Evolutionary conservation across 371 early-diverging fungal species (phyloP).

Genomic region (Vairimorpha apis): DNA sequence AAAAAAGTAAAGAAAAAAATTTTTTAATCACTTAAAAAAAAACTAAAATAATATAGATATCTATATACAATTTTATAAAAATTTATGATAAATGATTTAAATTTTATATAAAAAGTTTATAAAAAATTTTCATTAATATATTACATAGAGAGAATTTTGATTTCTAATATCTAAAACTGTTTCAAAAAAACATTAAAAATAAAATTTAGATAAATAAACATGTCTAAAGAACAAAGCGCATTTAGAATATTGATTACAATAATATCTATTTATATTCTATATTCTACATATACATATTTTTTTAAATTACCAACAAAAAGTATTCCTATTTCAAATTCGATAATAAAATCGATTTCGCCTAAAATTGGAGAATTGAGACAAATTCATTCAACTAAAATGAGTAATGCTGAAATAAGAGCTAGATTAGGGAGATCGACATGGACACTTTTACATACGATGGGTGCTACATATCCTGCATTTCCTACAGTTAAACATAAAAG

Average conservation of each 20-base stretch:
- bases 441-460: conserved; percentile 94
- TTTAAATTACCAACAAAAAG: not conserved
- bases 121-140: not conserved
- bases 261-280: conserved; percentile 27
- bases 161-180: too few species aligned
- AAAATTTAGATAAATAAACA: conserved; percentile 43
- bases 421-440: conserved; percentile 83
- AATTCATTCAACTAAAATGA: conserved; percentile 15
- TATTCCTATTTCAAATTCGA: not conserved
- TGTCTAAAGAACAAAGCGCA: conserved; percentile 48
- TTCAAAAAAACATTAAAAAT: too few species aligned
- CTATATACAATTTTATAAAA: too few species aligned
- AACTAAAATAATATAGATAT: not conserved
- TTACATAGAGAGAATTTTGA: too few species aligned
- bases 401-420: conserved; percentile 67
- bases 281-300: conserved; percentile 28
- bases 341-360: not conserved
- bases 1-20: too few species aligned
- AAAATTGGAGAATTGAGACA: not conserved
- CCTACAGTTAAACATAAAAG: conserved; percentile 72
- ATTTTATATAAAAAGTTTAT: not conserved
- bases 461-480: conserved; percentile 83
- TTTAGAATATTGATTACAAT: conserved; percentile 22
- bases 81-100: too few species aligned
- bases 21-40: too few species aligned